Evolutionary conservation across 768 basidiomycete genomes (phyloP), one percentile per base, ranked within the genome.

Genomic region (Boletus sensibilis): DNA sequence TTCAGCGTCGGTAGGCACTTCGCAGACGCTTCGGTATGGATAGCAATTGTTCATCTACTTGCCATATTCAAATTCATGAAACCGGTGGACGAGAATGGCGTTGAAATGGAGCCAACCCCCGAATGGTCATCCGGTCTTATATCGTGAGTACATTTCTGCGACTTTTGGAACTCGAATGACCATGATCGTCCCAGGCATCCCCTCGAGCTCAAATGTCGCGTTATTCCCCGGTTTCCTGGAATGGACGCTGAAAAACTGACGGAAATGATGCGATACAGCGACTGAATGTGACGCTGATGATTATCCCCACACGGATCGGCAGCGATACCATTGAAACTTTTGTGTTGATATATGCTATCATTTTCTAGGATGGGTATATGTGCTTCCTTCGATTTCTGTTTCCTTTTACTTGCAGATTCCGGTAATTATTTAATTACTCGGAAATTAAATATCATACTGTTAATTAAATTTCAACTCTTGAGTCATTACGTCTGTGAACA

Each of bases 21-120:
- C 29, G 69, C 69, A 21, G 67, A 70, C 7, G 67, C 71, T 13
- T 70, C 69, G 39, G 23, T 70, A n/a, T 70, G 69, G 69, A 61
- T 71, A 47, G 71, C 67, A 18, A 57, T 70, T 5, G 69, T 57
- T 10, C 69, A 71, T 51, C 60, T 70, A 18, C 68, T 73, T 38
- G 41, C 69, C 50, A 37, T 50, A n/a, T 70, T 73, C 50, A 66
- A 60, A 33, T 71, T 73, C 38, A 60, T 55, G 71, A 73, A 60
- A 55, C 63, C 51, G 23, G 39, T 69, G 55, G 63, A 73, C 38
- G 54, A 61, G 21, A 54, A 67, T 29, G 71, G 71, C 4, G 40
- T 31, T 20, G 71, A 73, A 47, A 40, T 61, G 25, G 55, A 71
- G 18, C 64, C 65, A 21, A 43, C 56, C 16, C 69, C 68, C 1